Base-by-base conservation (phyloP, 148 eudicot genomes). In the Rhododendron ferrugineum region DNA sequence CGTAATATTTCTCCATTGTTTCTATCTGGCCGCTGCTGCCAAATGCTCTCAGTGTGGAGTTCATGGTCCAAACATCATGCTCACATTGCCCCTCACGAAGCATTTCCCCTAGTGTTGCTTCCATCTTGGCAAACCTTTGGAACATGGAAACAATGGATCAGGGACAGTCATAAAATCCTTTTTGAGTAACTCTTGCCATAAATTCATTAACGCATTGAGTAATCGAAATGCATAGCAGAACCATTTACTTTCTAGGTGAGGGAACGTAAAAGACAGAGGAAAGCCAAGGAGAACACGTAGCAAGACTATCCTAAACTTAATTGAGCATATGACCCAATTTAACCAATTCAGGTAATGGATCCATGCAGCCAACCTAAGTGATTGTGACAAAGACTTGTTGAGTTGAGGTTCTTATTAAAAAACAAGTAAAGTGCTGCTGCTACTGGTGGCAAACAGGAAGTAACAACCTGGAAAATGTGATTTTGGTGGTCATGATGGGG, bases 31-130 rank as follows among this genome's bases (percentile, higher is more conserved):
- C 98, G 4, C 91, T 96, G 90, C 91, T 87, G 20, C 99, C 99
- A 86, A 95, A 96, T 11, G 98, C 97, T 90, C 99, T 86, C 7
- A 96, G 87, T 18, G 98, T 93, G 78, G 98, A 92, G 85, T 96
- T 96, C 99, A 96, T 91, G 86, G 99, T 96, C 99, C 99, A 96
- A 46, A 91, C 95, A 78, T 96, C 99, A 9, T 97, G 97, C 86
- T 93, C 78, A 66, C 98, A 93, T 47, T 92, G 86, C 52, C 82
- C 82, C 79, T 90, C 91, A 20, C 86, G 82, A 15, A 96, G 96
- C 99, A 96, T 95, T 86, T 94, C 94, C 26, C 92, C 91, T n/a
- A 96, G 92, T 26, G 86, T 85, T 73, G 95, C 86, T 87, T 96
- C 99, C 98, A 96, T 96, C 85, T 96, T 94, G 74, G 88, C 87